phyloP scores from a whole-genome alignment of 2,329 filamentous ascomycete genomes.

The Fusarium sp. region DNA sequence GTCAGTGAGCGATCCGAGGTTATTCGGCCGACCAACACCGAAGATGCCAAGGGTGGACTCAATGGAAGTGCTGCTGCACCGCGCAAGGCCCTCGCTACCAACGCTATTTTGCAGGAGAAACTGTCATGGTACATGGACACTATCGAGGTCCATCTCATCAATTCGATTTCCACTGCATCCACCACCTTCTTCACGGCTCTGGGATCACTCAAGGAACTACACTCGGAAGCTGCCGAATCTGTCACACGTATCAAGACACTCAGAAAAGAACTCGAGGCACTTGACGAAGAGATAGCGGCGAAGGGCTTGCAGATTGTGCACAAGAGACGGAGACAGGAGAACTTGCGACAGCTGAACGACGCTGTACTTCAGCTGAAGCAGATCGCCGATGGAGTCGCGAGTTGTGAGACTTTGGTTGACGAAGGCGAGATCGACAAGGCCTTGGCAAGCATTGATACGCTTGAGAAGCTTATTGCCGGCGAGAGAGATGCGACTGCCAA shows the following conservation, averaged over 20 bases:
- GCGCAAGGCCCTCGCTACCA: slow-evolving; percentile 91
- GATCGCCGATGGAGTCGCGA: slow-evolving; percentile 79
- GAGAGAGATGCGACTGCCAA: slow-evolving; percentile 60
- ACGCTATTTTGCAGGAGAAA: slow-evolving; percentile 97
- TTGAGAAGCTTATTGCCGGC: slow-evolving; percentile 86
- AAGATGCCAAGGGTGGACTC: slow-evolving; percentile 64
- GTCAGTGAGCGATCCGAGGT: slow-evolving; percentile 97
- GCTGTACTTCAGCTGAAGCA: slow-evolving; percentile 85
- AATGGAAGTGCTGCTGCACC: slow-evolving; percentile 70
- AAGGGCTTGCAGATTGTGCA: slow-evolving; percentile 88
- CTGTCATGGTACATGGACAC: slow-evolving; percentile 99
- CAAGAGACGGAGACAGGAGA: slow-evolving; percentile 83
- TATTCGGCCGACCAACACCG: slow-evolving; percentile 74
- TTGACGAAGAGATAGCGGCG: slow-evolving; percentile 89
- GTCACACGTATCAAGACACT: slow-evolving; percentile 87
- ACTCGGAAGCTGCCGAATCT: slow-evolving; percentile 91
- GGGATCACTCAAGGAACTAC: slow-evolving; percentile 89
- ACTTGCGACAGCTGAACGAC: slow-evolving; percentile 83
- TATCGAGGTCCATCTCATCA: slow-evolving; percentile 95
- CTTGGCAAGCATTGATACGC: slow-evolving; percentile 78
- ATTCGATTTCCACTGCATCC: slow-evolving; percentile 94
- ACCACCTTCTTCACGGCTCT: slow-evolving; percentile 96
- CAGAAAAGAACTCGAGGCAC: slow-evolving; percentile 79
- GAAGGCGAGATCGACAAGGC: slow-evolving; percentile 86
- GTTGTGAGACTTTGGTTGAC: slow-evolving; percentile 85